These are phyloP conservation scores for Pseudocercospora fuligena DNA, from an alignment of 2,329 filamentous ascomycete genomes.

Conservation along the genomic window DNA sequence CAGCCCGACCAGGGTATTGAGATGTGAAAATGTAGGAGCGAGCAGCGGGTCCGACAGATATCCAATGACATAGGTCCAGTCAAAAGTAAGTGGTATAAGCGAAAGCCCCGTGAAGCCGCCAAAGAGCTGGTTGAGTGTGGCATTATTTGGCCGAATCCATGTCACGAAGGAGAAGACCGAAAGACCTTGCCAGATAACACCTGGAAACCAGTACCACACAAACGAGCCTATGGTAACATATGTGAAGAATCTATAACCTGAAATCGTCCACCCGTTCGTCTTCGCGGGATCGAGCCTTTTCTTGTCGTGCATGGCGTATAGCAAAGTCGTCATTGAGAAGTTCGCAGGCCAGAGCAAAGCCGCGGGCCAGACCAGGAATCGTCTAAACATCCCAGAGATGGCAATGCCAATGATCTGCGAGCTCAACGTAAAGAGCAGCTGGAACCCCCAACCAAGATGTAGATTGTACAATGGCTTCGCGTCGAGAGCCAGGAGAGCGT, in stretches of 20 bases:
- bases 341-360: slow-evolving; percentile 92
- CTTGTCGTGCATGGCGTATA: slow-evolving; percentile 81
- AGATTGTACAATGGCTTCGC: slow-evolving; percentile 69
- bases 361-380: slow-evolving; percentile 80
- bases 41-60: slow-evolving; percentile 28
- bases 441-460: slow-evolving; percentile 74
- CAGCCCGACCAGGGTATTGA: slow-evolving; percentile 52
- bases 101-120: slow-evolving; percentile 84
- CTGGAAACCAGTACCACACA: slow-evolving; percentile 84
- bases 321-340: slow-evolving; percentile 86
- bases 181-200: slow-evolving; percentile 78
- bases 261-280: slow-evolving; percentile 78
- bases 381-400: slow-evolving; percentile 78
- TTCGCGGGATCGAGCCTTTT: slow-evolving; percentile 64
- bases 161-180: slow-evolving; percentile 89
- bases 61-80: slow-evolving; percentile 71
- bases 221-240: slow-evolving; percentile 72
- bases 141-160: slow-evolving; percentile 84
- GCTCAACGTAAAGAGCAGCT: slow-evolving; percentile 80
- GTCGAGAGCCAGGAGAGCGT: slow-evolving; percentile 81
- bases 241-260: slow-evolving; percentile 82
- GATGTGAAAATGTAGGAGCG: slow-evolving; percentile 81
- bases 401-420: slow-evolving; percentile 86
- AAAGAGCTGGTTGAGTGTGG: slow-evolving; percentile 82
- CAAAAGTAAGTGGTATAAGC: slow-evolving; percentile 82